These are phyloP conservation scores for Solanum microdontum DNA, from an alignment of 257 asterid species.

Conservation along the genomic window DNA sequence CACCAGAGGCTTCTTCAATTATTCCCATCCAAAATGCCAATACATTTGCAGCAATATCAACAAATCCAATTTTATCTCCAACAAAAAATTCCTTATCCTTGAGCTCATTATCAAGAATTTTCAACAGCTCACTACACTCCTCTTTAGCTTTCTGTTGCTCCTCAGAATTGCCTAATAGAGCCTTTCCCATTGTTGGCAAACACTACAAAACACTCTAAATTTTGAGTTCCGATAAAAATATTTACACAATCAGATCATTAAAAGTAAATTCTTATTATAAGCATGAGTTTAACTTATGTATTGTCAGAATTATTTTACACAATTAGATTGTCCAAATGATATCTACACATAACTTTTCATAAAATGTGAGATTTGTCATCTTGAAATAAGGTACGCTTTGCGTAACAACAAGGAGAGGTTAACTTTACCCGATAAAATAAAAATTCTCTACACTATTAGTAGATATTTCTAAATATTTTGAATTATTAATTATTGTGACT, in stretches of 20 bases:
- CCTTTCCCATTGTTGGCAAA: not conserved
- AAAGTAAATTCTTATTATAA: not conserved
- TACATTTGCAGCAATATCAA: not conserved
- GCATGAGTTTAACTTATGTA: not conserved
- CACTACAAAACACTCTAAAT: not conserved
- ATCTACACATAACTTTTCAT: not conserved
- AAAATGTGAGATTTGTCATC: not conserved
- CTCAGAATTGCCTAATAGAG: not conserved
- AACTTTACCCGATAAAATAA: not conserved
- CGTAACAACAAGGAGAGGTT: not conserved
- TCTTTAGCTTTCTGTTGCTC: conserved; percentile 1
- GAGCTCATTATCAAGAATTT: not conserved
- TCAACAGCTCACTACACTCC: not conserved
- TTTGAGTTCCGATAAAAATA: not conserved
- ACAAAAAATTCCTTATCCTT: not conserved
- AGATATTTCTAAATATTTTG: no score
- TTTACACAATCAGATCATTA: not conserved
- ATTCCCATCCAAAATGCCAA: not conserved
- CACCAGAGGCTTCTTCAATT: not conserved
- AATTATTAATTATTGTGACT: no score
- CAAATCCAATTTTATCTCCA: not conserved
- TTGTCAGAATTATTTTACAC: not conserved
- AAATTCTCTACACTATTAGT: rapidly evolving
- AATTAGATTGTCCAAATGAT: not conserved
- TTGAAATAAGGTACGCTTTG: not conserved